phyloP scores from a whole-genome alignment of 805 yeast genomes.

The Metschnikowia peoriensis region DNA sequence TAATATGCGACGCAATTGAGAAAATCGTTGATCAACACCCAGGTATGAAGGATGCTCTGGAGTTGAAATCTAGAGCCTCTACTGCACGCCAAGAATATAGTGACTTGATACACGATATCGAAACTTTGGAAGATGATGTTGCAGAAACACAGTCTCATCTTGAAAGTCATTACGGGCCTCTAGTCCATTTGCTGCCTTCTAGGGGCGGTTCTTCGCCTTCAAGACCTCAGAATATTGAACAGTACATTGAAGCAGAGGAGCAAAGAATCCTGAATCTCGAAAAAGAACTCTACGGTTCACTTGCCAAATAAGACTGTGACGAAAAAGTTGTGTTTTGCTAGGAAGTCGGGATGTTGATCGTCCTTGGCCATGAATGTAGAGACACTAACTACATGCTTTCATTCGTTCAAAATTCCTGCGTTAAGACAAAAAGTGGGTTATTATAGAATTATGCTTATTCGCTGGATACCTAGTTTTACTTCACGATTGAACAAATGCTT shows the following conservation, averaged over 20 bases:
- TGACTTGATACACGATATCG: constrained; percentile 36
- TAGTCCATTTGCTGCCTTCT: constrained; percentile 23
- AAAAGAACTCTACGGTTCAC: neutral
- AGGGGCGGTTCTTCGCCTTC: constrained; percentile 7
- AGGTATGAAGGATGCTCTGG: constrained; percentile 1
- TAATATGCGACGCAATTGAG: constrained; percentile 30
- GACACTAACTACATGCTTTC: too few relatives aligned
- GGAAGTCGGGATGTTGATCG: too few relatives aligned
- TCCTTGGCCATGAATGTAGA: too few relatives aligned
- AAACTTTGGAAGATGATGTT: constrained; percentile 41
- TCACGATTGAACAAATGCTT: neutral
- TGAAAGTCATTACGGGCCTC: constrained; percentile 27
- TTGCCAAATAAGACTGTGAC: neutral
- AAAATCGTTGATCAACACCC: constrained; percentile 11
- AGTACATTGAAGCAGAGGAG: constrained; percentile 45
- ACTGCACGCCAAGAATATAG: constrained; percentile 34
- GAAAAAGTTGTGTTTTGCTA: neutral
- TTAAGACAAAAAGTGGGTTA: too few relatives aligned
- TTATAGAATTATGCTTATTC: too few relatives aligned
- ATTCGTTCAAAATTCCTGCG: too few relatives aligned
- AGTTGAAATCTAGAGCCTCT: neutral
- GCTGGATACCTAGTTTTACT: too few relatives aligned
- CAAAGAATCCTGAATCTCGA: constrained; percentile 45
- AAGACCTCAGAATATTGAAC: constrained; percentile 29
- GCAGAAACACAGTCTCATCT: constrained; percentile 45